Evolutionary conservation across 169 alveolate genomes (phyloP).

Genomic region (Plasmodium vivax): DNA sequence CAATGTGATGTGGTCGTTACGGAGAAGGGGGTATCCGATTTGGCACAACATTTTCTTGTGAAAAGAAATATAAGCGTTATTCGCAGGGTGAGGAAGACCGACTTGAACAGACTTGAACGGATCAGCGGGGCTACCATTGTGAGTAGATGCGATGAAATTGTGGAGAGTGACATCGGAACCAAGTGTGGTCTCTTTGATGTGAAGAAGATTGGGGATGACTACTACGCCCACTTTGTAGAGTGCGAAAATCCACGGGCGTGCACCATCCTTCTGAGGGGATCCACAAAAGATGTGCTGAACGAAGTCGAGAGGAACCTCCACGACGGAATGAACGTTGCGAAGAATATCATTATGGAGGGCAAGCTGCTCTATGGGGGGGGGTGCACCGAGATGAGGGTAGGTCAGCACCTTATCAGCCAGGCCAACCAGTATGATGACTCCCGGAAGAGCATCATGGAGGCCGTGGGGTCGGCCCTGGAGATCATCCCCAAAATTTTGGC

Average conservation of each 20-base stretch:
- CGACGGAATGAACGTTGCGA: constrained; percentile 98
- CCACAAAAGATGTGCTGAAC: constrained; percentile 98
- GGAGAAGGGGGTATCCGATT: constrained; percentile 97
- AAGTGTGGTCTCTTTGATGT: constrained; percentile 97
- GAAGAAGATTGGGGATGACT: constrained; percentile 93
- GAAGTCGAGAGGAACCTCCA: constrained; percentile 97
- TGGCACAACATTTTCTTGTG: constrained; percentile 96
- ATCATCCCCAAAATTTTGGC: constrained; percentile 99
- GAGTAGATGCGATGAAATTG: constrained; percentile 97
- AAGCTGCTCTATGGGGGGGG: constrained; percentile 99
- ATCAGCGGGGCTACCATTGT: constrained; percentile 98
- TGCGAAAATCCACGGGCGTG: constrained; percentile 97
- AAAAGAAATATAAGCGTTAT: constrained; percentile 95
- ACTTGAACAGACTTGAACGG: constrained; percentile 96
- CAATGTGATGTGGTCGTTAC: constrained; percentile 98
- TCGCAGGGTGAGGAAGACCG: constrained; percentile 96
- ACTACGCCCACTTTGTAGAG: constrained; percentile 87
- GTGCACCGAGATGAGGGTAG: constrained; percentile 98
- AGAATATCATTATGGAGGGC: constrained; percentile 96
- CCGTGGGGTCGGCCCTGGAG: constrained; percentile 98
- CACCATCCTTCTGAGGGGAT: constrained; percentile 98
- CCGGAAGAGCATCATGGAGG: constrained; percentile 93
- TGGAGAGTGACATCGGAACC: constrained; percentile 94
- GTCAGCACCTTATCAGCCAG: constrained; percentile 91
- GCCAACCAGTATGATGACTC: constrained; percentile 77